phyloP scores from a whole-genome alignment of 108 stramenopile species.

The Conticribra guillardii region DNA sequence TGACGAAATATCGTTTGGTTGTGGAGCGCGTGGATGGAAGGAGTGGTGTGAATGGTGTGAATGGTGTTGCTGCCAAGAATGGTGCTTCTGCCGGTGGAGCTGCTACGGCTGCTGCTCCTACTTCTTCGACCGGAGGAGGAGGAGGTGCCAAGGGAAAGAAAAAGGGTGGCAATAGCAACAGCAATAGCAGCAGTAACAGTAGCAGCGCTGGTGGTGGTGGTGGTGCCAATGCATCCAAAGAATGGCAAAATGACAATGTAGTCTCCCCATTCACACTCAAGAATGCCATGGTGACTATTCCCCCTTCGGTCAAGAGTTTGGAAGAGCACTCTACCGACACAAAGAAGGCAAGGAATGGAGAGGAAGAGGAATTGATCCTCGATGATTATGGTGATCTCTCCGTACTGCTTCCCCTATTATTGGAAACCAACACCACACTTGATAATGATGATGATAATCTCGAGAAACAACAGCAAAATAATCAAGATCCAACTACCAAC shows the following conservation, averaged over 20 bases:
- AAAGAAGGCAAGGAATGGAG: constrained; percentile 2
- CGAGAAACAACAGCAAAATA: too few species aligned
- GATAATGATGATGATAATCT: not conserved
- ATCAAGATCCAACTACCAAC: too few species aligned
- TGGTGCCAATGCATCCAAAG: too few species aligned
- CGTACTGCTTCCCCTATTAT: constrained; percentile 20
- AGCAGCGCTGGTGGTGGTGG: not conserved
- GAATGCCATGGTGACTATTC: constrained; percentile 66
- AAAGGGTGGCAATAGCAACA: too few species aligned
- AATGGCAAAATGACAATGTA: constrained; percentile 15
- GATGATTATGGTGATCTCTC: constrained; percentile 84
- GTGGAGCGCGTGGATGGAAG: constrained; percentile 39
- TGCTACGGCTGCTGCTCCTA: too few species aligned
- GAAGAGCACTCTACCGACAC: constrained; percentile 12
- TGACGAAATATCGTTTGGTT: constrained; percentile 80
- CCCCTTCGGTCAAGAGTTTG: constrained; percentile 56
- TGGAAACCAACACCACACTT: constrained; percentile 20
- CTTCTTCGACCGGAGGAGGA: too few species aligned
- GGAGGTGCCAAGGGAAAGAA: too few species aligned
- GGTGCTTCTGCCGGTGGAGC: constrained; percentile 4
- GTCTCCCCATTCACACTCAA: constrained; percentile 64
- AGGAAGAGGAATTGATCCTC: constrained; percentile 39
- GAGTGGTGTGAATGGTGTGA: not conserved
- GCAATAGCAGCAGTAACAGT: too few species aligned
- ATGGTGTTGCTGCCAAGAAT: not conserved